Base-by-base conservation (phyloP, 1,284 basidiomycete genomes). In the Violaceomyces palustris region DNA sequence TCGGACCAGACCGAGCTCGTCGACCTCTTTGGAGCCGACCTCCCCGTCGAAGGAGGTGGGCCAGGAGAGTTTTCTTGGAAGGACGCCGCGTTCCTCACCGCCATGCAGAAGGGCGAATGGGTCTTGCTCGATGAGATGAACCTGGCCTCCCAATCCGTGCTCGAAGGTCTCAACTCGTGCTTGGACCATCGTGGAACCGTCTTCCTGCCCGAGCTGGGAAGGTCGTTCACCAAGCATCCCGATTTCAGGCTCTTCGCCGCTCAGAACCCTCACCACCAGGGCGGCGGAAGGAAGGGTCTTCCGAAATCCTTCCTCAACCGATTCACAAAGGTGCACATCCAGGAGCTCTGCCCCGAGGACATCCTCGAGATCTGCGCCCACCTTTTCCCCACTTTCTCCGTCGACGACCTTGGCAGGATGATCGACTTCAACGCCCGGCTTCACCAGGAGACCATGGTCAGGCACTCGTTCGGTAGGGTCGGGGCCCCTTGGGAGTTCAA, bases 401-500 rank as follows among this genome's bases (percentile, higher is more conserved):
- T 23, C n/a, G 46, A 36, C 14, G 35, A 67, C 80, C 76, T 96
- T 18, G 77, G 79, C 35, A 76, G 77, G 31, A 96, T 98, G 88
- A 88, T 98, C 48, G 64, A 77, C 0, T 97, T 87, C 78, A 97
- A 92, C 71, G 51, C 48, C 30, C 47, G 42, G 5, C 78, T 98
- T 39, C 83, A 85, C 48, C 78, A 84, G 17, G 83, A 85, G 58
- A 82, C 86, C 3, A 82, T 83, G 61, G 72, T 82, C 23, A 81
- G 81, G 44, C 80, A 82, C 23, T 65, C 78, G 1, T 90, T 97
- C 67, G 92, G 83, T 5, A 80, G 83, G 34, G 83, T 87, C 51
- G 94, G 94, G 8, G 81, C 83, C 39, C 94, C 94, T 1, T 99
- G 94, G 94, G 94, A 99, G 72, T 97, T 99, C 78, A 99, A 99